Conservation (phyloP, 176 grass and related monocot species). For the Oryza nivara region DNA sequence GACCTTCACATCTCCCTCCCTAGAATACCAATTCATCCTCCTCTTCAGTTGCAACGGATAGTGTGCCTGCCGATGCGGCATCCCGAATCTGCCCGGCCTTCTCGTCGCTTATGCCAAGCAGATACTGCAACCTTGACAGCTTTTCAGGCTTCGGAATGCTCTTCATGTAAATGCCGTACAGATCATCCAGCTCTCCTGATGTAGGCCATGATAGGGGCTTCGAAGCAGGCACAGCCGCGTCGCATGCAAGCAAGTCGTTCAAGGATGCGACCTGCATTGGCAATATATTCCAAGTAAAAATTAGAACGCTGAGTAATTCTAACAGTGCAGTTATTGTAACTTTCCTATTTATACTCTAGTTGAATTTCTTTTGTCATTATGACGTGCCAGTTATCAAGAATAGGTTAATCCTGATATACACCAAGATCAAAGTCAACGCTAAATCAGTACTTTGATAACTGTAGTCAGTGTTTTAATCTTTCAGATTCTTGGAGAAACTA, state of each 20-base stretch:
- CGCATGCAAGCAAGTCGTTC: constrained; percentile 92
- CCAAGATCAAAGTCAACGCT: neutral
- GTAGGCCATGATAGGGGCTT: constrained; percentile 71
- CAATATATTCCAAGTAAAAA: constrained; percentile 3
- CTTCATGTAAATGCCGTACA: constrained; percentile 84
- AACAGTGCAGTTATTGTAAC: neutral
- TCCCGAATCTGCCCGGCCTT: constrained; percentile 66
- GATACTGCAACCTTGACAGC: constrained; percentile 71
- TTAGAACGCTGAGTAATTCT: neutral
- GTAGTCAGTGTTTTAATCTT: neutral
- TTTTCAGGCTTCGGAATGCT: constrained; percentile 83
- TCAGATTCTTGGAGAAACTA: neutral
- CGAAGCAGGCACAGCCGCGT: constrained; percentile 61
- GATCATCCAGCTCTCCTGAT: constrained; percentile 69
- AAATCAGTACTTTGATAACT: neutral
- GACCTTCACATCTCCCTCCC: constrained; percentile 6
- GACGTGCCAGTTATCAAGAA: neutral
- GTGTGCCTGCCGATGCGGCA: constrained; percentile 59
- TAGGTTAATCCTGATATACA: neutral
- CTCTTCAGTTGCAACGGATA: constrained; percentile 51
- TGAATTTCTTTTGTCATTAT: neutral
- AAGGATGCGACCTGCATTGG: constrained; percentile 66
- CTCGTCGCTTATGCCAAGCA: constrained; percentile 68
- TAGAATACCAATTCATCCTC: constrained; percentile 87
- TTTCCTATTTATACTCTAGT: neutral